Evolutionary conservation across 192 early-diverging fungal species (phyloP).

Genomic region (Coemansia sp.): DNA sequence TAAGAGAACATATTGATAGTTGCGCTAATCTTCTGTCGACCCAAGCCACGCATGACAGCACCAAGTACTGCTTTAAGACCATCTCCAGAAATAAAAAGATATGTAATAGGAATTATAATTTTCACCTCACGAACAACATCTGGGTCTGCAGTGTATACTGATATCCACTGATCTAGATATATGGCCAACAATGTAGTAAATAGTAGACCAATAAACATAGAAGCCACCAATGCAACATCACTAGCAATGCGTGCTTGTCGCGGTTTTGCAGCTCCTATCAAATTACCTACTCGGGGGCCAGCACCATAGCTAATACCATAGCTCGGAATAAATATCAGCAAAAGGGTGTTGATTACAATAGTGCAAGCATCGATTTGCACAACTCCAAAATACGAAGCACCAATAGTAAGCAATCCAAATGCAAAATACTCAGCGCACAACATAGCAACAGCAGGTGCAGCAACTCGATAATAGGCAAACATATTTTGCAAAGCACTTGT

Average conservation of each 20-base stretch:
- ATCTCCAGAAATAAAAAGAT: conserved; percentile 59
- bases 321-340: conserved; percentile 62
- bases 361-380: conserved; percentile 69
- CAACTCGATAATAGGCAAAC: conserved; percentile 60
- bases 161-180: conserved; percentile 12
- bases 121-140: conserved; percentile 25
- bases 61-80: conserved; percentile 54
- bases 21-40: conserved; percentile 42
- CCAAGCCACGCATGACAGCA: conserved; percentile 46
- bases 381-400: conserved; percentile 71
- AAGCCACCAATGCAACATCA: conserved; percentile 51
- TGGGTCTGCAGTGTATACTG: conserved; percentile 59
- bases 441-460: conserved; percentile 74
- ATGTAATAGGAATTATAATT: conserved; percentile 65
- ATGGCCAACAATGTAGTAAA: not conserved
- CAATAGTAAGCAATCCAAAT: conserved; percentile 65
- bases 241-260: conserved; percentile 59
- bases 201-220: conserved; percentile 51
- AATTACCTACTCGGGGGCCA: conserved; percentile 69
- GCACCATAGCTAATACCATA: conserved; percentile 70
- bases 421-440: conserved; percentile 74
- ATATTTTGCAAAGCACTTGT: conserved; percentile 58
- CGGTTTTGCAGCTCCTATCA: conserved; percentile 58
- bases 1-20: conserved; percentile 33
- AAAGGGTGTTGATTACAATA: conserved; percentile 62